Conservation (phyloP, 768 basidiomycete species). For the Pleurotus salmoneostramineus region DNA sequence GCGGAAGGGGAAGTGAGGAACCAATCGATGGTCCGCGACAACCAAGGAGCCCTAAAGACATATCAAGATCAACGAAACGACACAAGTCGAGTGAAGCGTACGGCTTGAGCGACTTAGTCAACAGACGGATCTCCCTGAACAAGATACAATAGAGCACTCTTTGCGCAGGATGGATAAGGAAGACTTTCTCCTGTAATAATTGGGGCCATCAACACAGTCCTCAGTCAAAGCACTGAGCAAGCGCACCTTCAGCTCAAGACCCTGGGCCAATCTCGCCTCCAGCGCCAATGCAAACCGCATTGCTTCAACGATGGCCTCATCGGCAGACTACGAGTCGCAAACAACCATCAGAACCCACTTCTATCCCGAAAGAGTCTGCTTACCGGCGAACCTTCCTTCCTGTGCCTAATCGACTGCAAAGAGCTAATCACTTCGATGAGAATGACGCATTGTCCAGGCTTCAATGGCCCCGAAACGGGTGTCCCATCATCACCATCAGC, state of each 20-base stretch:
- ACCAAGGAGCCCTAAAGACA: conserved; percentile 39
- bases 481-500: conserved; percentile 1
- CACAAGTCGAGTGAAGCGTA: conserved; percentile 26
- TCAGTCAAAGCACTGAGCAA: neutral
- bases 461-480: conserved; percentile 41
- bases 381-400: conserved; percentile 37
- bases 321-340: conserved; percentile 9
- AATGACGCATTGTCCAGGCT: conserved; percentile 60
- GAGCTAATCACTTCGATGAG: conserved; percentile 57
- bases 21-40: conserved; percentile 41
- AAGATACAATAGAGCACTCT: conserved; percentile 57
- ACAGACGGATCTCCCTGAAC: conserved; percentile 59
- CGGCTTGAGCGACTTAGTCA: conserved; percentile 63
- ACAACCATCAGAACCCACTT: conserved; percentile 8
- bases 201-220: conserved; percentile 1
- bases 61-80: neutral
- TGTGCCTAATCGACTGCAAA: conserved; percentile 39
- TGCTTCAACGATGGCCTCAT: conserved; percentile 24
- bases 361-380: too few species aligned
- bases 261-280: conserved; percentile 50
- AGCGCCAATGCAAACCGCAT: conserved; percentile 48
- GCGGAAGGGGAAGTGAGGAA: conserved; percentile 32
- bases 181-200: conserved; percentile 45
- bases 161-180: conserved; percentile 50
- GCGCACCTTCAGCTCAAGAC: conserved; percentile 56